Base-by-base conservation (phyloP, 1,284 basidiomycete species). In the Tilletia caries region DNA sequence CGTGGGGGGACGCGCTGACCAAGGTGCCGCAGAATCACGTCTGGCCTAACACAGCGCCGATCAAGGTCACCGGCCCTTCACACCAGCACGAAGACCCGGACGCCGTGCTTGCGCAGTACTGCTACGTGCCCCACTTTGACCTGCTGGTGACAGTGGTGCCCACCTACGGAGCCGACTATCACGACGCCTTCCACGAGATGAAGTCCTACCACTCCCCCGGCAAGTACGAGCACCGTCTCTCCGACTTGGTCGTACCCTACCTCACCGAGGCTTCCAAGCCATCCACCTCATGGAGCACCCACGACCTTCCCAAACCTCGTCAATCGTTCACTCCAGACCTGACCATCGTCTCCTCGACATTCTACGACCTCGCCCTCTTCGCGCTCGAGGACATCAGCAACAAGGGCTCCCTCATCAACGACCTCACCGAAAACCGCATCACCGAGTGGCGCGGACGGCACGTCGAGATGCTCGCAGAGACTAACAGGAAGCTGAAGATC, bases 281-380 rank as follows among this genome's bases (percentile, higher is more conserved):
- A 2, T 67, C 70, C 0, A 5, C 25, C 2, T 52, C 66, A 18
- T 41, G 44, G 29, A 73, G 70, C 3, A 67, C 71, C 2, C 76
- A 76, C 2, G 67, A 67, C 2, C 34, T 79, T 58, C 77, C 77
- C 1, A 34, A 68, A 46, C 74, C 76, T n/a, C 75, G 82, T 8
- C 70, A 73, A 0, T 70, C 71, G 0, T 65, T 69, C 0, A 80
- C 80, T 2, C 83, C 83, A 8, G 84, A 85, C 70, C 74, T 83
- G 52, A 76, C 83, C 72, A 72, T 84, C 50, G 76, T 85, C 67
- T 76, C 81, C 33, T 81, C 79, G 6, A 81, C 82, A 8, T 70
- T 81, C 44, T 85, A 82, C 81, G 84, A 85, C 67, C 72, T 85
- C 48, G 84, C 84, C 0, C 72, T 77, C 20, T 85, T 82, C 79